Conservation (phyloP, 1,284 basidiomycete species). For the Cutaneotrichosporon daszewskae region DNA sequence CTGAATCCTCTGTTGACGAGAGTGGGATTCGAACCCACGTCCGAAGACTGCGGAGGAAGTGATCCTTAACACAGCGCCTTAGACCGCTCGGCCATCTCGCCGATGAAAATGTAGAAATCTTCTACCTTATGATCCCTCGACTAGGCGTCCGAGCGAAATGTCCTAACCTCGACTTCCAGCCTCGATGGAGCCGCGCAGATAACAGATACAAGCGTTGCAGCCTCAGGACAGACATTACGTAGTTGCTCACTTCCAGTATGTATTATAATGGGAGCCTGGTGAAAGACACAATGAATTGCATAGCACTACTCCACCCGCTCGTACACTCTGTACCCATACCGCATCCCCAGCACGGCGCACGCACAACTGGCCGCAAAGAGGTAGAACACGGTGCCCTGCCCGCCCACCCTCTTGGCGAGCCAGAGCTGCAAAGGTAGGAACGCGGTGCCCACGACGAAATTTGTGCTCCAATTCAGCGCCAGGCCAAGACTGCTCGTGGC, state of each 20-base stretch:
- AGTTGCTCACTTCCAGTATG: no score
- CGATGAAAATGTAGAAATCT: no score
- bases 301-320: no score
- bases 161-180: no score
- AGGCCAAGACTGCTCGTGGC: conserved; percentile 35
- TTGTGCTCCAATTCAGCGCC: conserved; percentile 35
- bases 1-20: conserved; percentile 12
- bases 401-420: conserved; percentile 30
- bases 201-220: no score
- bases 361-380: conserved; percentile 25
- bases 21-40: conserved; percentile 46
- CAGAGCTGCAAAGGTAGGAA: conserved; percentile 36
- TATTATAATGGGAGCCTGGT: no score
- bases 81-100: conserved; percentile 21
- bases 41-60: conserved; percentile 38
- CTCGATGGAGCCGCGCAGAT: no score
- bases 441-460: conserved; percentile 31
- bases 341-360: conserved; percentile 5
- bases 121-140: no score
- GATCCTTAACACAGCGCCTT: conserved; percentile 24
- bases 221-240: no score
- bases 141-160: no score
- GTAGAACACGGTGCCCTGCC: conserved; percentile 40
- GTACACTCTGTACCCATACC: not conserved
- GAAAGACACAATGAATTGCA: not conserved